Conservation (phyloP, 2,329 filamentous ascomycete genomes). For the Fusarium avenaceum region DNA sequence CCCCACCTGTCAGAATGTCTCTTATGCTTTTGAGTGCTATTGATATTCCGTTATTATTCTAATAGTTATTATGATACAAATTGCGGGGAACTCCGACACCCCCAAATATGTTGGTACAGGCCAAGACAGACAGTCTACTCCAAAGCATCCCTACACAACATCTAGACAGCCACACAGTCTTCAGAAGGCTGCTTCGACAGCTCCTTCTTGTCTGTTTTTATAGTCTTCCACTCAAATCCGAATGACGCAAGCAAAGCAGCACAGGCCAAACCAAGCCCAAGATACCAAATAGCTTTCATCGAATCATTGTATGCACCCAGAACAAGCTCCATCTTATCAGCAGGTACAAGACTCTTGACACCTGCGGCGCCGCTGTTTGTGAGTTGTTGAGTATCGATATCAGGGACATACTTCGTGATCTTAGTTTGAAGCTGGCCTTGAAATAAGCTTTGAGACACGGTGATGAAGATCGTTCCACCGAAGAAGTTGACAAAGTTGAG, state of each 20-base stretch:
- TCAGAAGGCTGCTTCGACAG: rapidly evolving
- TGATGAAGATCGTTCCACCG: constrained; percentile 26
- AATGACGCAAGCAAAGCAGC: constrained; percentile 7
- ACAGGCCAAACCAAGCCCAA: constrained; percentile 8
- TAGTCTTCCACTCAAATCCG: constrained; percentile 27
- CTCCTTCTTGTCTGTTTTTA: constrained; percentile 7
- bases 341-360: constrained; percentile 8
- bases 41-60: too few relatives aligned
- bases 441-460: constrained; percentile 17
- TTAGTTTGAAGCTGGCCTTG: constrained; percentile 14
- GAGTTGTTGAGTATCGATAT: background rate
- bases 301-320: constrained; percentile 28
- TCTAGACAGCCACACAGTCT: background rate
- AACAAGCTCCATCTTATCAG: background rate
- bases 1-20: too few relatives aligned
- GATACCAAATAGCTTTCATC: constrained; percentile 24
- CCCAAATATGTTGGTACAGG: too few relatives aligned
- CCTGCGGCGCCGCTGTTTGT: constrained; percentile 15
- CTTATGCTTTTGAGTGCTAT: too few relatives aligned
- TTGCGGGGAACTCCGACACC: too few relatives aligned
- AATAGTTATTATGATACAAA: too few relatives aligned
- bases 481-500: constrained; percentile 18
- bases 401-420: background rate
- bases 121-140: too few relatives aligned
- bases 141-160: too few relatives aligned